Evolutionary conservation across 2,329 filamentous ascomycete species (phyloP).

Genomic region (Hypoxylon sp.): DNA sequence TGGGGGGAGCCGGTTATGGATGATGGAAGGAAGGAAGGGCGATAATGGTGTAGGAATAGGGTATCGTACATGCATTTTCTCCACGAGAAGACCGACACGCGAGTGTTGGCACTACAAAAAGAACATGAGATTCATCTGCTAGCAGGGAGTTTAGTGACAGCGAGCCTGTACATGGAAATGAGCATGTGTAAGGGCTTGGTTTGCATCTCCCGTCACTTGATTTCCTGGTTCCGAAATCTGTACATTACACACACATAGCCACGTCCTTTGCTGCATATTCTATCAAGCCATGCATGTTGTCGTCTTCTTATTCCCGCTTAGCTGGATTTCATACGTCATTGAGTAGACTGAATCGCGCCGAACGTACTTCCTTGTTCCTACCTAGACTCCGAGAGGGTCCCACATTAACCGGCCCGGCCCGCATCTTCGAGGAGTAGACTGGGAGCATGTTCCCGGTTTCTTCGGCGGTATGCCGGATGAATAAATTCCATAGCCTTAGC

Average conservation of each 20-base stretch:
- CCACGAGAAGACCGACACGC: constrained; percentile 20
- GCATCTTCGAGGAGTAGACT: constrained; percentile 2
- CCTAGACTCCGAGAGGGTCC: constrained; percentile 18
- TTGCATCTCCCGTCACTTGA: constrained; percentile 9
- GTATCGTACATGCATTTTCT: constrained; percentile 22
- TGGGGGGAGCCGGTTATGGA: not conserved
- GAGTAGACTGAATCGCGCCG: not conserved
- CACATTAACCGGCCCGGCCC: constrained; percentile 38
- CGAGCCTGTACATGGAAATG: constrained; percentile 33
- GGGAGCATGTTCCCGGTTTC: not conserved
- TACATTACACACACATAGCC: constrained; percentile 12
- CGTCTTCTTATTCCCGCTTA: not conserved
- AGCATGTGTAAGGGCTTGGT: constrained; percentile 20
- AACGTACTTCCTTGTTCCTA: not conserved
- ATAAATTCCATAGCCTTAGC: not conserved
- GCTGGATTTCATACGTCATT: not conserved
- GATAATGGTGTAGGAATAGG: constrained; percentile 39
- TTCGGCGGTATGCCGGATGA: not conserved
- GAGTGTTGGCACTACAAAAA: constrained; percentile 29
- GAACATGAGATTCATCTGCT: constrained; percentile 24
- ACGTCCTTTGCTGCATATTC: constrained; percentile 2
- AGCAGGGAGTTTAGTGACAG: constrained; percentile 39
- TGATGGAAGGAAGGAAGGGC: constrained; percentile 14
- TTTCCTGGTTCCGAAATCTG: constrained; percentile 2
- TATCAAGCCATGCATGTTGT: not conserved